Evolutionary conservation across 768 basidiomycete genomes (phyloP).

Genomic region (Royoungia palumana): DNA sequence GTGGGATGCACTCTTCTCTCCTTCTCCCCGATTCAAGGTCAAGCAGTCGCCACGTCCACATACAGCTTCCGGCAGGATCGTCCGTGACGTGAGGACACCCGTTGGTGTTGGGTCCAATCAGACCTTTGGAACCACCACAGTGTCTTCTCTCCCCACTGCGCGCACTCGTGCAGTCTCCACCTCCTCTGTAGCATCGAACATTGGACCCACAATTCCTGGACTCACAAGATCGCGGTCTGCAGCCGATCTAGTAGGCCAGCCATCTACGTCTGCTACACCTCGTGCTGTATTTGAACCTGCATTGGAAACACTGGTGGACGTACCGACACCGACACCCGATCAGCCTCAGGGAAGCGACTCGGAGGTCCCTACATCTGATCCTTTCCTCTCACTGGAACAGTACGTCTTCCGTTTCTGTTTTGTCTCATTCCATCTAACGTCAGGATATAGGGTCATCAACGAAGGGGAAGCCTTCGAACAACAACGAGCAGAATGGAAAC

Average conservation of each 20-base stretch:
- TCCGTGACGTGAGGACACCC: constrained; percentile 49
- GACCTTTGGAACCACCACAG: constrained; percentile 1
- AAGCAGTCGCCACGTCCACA: constrained; percentile 32
- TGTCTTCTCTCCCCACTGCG: constrained; percentile 3
- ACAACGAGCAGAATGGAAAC: constrained; percentile 66
- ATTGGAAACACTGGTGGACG: constrained; percentile 16
- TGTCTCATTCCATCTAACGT: neutral
- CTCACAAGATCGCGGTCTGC: constrained; percentile 23
- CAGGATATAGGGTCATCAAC: constrained; percentile 53
- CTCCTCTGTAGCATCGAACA: neutral
- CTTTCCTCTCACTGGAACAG: constrained; percentile 54
- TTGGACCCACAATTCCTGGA: neutral
- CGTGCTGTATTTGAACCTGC: constrained; percentile 17
- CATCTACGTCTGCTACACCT: constrained; percentile 2
- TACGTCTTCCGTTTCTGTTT: constrained; percentile 22
- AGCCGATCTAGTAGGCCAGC: constrained; percentile 14
- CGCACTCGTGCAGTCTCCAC: constrained; percentile 25
- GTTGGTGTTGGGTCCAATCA: constrained; percentile 16
- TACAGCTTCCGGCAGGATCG: constrained; percentile 25
- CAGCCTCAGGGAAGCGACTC: constrained; percentile 28
- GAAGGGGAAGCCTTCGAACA: constrained; percentile 59
- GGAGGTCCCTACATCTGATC: constrained; percentile 56
- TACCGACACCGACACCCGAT: constrained; percentile 5
- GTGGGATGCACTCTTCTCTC: constrained; percentile 79
- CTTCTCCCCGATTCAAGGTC: constrained; percentile 66